A percentile compares a stretch with the other conserved stretches of the same genome.
Evolutionary conservation across 1,284 basidiomycete species (phyloP).

Genomic region (Microbotryomycetes sp.): DNA sequence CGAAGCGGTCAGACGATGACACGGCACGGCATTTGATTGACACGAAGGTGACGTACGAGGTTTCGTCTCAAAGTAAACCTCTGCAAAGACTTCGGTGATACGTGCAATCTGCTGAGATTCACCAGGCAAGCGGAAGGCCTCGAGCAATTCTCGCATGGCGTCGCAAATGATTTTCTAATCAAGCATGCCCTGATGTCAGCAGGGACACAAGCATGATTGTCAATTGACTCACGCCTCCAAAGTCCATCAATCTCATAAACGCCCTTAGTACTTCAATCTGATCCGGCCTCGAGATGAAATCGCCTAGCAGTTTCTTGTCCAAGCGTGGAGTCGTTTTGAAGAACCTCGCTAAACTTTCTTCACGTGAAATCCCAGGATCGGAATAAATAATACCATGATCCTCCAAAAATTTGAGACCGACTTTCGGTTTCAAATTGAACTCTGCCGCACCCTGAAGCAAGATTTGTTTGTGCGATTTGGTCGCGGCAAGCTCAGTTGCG

Average conservation of each 20-base stretch:
- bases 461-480: slow-evolving; percentile 79
- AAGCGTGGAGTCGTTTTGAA: slow-evolving; percentile 77
- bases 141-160: slow-evolving; percentile 87
- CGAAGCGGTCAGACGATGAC: not conserved
- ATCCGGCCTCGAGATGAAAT: slow-evolving; percentile 85
- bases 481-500: slow-evolving; percentile 55
- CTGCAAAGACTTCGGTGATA: slow-evolving; percentile 92
- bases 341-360: slow-evolving; percentile 64
- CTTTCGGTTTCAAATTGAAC: slow-evolving; percentile 95
- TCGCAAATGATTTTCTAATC: slow-evolving; percentile 84
- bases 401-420: slow-evolving; percentile 81
- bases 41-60: slow-evolving; percentile 54
- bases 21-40: not conserved
- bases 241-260: slow-evolving; percentile 86
- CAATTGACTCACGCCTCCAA: slow-evolving; percentile 61
- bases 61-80: slow-evolving; percentile 74
- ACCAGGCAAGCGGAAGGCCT: slow-evolving; percentile 90
- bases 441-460: slow-evolving; percentile 75
- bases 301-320: slow-evolving; percentile 90
- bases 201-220: not conserved
- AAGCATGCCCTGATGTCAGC: slow-evolving; percentile 22
- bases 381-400: slow-evolving; percentile 69
- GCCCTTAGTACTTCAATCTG: slow-evolving; percentile 77
- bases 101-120: slow-evolving; percentile 90
- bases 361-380: slow-evolving; percentile 45